Percentiles rank a stretch among this genome's conserved stretches.
phyloP scores from a whole-genome alignment of 2,329 filamentous ascomycete genomes.

The Ampelomyces quisqualis region DNA sequence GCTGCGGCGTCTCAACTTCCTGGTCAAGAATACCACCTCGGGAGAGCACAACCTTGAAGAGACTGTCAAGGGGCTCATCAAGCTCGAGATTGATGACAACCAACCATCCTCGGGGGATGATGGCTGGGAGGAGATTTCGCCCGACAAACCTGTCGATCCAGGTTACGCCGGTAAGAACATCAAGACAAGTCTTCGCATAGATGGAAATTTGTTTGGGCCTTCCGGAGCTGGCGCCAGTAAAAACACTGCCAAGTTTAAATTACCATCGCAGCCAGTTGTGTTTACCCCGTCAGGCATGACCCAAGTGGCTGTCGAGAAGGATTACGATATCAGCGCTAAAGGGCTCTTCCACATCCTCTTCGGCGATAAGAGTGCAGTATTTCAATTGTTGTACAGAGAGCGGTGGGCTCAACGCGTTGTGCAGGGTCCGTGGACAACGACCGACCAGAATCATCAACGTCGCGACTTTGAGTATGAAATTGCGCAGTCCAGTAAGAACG shows the following conservation, averaged over 20 bases:
- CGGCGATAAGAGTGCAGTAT: constrained; percentile 92
- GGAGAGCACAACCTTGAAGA: constrained; percentile 70
- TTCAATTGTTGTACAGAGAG: constrained; percentile 86
- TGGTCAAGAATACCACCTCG: constrained; percentile 77
- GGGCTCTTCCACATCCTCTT: constrained; percentile 95
- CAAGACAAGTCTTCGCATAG: constrained; percentile 61
- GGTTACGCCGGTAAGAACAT: constrained; percentile 53
- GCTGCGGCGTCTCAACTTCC: constrained; percentile 77
- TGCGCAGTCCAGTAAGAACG: constrained; percentile 48
- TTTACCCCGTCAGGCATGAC: constrained; percentile 85
- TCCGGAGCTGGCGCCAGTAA: constrained; percentile 44
- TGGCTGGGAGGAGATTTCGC: constrained; percentile 84
- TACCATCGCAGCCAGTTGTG: constrained; percentile 76
- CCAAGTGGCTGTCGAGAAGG: constrained; percentile 70
- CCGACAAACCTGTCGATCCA: constrained; percentile 60
- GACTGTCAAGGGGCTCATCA: constrained; percentile 70
- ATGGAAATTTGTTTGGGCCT: constrained; percentile 59
- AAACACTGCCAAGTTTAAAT: constrained; percentile 70
- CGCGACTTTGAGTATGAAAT: constrained; percentile 82
- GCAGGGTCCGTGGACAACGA: constrained; percentile 79
- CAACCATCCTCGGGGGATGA: constrained; percentile 71
- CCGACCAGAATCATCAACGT: constrained; percentile 69
- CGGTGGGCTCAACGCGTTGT: constrained; percentile 57
- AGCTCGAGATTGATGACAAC: constrained; percentile 64
- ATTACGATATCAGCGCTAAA: constrained; percentile 90